Conservation (phyloP, 306 rosid genomes). For the Trifolium dubium region DNA sequence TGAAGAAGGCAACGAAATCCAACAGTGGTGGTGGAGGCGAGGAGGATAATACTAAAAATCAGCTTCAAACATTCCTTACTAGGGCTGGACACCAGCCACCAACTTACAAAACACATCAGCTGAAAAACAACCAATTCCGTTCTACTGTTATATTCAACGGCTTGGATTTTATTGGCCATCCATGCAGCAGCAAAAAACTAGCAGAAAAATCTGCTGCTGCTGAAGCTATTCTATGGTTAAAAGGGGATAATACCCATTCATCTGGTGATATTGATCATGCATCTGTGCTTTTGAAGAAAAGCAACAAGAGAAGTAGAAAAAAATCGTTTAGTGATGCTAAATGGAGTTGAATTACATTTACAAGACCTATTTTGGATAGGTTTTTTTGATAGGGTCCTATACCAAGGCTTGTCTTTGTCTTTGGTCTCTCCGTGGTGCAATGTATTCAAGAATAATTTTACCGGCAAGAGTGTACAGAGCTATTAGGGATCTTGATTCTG, state of each 20-base stretch:
- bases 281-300: conserved; percentile 69
- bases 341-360: conserved; percentile 57
- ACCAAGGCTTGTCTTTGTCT: conserved; percentile 28
- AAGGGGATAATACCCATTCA: conserved; percentile 68
- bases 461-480: conserved; percentile 45
- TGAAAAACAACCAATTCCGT: conserved; percentile 72
- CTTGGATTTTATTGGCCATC: conserved; percentile 74
- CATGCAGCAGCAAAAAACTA: conserved; percentile 68
- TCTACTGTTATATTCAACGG: conserved; percentile 89
- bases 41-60: conserved; percentile 64
- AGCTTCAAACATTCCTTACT: conserved; percentile 73
- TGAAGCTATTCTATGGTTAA: conserved; percentile 85
- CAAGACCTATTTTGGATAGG: conserved; percentile 34
- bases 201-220: conserved; percentile 91
- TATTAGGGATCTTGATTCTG: conserved; percentile 42
- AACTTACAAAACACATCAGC: conserved; percentile 74
- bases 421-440: conserved; percentile 36
- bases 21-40: conserved; percentile 40
- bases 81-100: conserved; percentile 84
- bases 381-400: conserved; percentile 19
- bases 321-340: conserved; percentile 53
- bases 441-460: conserved; percentile 17
- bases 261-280: conserved; percentile 56
- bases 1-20: conserved; percentile 50
- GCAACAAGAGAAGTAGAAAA: conserved; percentile 53